Conservation (phyloP, 2,329 filamentous ascomycete species). For the Fusarium lyarnte region DNA sequence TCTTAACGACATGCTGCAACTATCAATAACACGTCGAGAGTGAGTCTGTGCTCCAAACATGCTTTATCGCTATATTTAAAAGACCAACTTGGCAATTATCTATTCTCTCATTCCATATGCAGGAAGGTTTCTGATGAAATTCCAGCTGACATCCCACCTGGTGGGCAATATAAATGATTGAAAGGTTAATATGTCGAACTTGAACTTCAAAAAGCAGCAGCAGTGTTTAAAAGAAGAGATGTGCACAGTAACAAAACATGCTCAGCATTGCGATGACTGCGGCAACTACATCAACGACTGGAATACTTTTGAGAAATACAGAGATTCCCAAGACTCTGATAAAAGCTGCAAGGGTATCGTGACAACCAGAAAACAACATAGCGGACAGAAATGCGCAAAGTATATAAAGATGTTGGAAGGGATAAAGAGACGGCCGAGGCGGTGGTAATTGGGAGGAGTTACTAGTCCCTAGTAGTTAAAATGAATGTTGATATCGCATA, state of each 20-base stretch:
- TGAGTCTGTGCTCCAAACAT: background rate
- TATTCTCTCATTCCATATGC: accelerated
- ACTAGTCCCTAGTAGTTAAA: background rate
- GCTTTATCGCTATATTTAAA: accelerated
- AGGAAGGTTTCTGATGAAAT: accelerated
- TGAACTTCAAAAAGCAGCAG: accelerated
- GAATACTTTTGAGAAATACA: background rate
- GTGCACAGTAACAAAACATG: background rate
- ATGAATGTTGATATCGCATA: background rate
- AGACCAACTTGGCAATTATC: too few relatives aligned
- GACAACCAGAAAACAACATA: background rate
- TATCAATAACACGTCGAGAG: background rate
- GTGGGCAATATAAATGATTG: background rate
- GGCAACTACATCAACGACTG: background rate
- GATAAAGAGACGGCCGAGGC: too few relatives aligned
- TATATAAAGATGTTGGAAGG: background rate
- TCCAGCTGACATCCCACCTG: accelerated
- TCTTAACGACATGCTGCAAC: accelerated
- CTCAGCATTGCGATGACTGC: background rate
- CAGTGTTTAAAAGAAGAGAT: background rate
- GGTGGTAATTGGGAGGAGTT: background rate
- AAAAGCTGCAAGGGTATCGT: background rate
- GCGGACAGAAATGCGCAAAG: background rate
- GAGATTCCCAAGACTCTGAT: background rate
- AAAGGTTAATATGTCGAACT: background rate